A percentile compares a stretch with the other conserved stretches of the same genome.
Conservation (phyloP, 2,329 filamentous ascomycete species). For the Rasamsonia emersonii region DNA sequence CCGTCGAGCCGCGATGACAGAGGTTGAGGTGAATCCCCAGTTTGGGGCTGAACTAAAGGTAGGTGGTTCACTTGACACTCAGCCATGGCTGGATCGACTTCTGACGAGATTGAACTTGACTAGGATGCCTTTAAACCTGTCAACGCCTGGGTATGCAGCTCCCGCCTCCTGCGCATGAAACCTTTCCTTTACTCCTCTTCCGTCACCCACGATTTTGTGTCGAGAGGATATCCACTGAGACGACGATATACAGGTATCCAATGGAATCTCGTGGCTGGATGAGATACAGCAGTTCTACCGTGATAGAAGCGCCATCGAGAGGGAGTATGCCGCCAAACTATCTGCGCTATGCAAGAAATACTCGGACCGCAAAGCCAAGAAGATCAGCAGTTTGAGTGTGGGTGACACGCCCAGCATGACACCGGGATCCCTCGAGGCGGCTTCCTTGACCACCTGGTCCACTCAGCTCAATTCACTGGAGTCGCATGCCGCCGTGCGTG, state of each 20-base stretch:
- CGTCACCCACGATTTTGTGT: neutral
- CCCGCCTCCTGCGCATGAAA: conserved; percentile 9
- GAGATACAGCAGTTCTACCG: conserved; percentile 97
- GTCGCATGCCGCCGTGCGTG: conserved; percentile 78
- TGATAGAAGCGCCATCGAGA: conserved; percentile 87
- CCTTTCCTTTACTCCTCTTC: neutral
- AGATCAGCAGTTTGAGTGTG: conserved; percentile 78
- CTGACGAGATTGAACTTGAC: conserved; percentile 8
- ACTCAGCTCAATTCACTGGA: conserved; percentile 89
- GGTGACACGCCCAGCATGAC: conserved; percentile 90
- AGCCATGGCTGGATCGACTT: no score
- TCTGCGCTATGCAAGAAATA: conserved; percentile 87
- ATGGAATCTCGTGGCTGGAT: conserved; percentile 89
- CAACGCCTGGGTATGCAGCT: conserved; percentile 65
- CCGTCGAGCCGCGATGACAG: conserved; percentile 60
- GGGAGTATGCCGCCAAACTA: conserved; percentile 89
- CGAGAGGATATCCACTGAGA: conserved; percentile 6
- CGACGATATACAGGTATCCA: conserved; percentile 49
- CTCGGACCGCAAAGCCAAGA: conserved; percentile 92
- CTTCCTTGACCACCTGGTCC: conserved; percentile 93
- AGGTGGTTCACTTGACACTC: no score
- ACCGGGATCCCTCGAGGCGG: conserved; percentile 89
- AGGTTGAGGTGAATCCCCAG: conserved; percentile 71
- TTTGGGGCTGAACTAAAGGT: conserved; percentile 95
- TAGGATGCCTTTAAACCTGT: conserved; percentile 96